Evolutionary conservation across 2,329 filamentous ascomycete species (phyloP), one percentile per base, ranked within the genome.

Genomic region (Ramularia endophylla): DNA sequence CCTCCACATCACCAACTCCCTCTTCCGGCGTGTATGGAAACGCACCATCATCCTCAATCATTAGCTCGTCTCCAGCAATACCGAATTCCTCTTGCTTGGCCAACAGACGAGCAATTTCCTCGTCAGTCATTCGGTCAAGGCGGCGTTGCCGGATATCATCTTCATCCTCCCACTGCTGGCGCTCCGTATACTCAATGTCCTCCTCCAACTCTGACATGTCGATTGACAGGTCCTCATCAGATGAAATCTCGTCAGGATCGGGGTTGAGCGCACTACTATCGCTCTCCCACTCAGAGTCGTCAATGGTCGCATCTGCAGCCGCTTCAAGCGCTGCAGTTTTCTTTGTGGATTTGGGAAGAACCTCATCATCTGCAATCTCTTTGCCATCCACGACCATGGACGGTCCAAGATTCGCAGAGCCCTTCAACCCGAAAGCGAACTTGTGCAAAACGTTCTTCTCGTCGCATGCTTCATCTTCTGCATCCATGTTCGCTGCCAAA

Each of bases 61-160:
- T 64, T 11, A 83, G 40, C 40, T 84, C 75, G 16, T 78, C 72
- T 8, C 71, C 70, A 2, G 70, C 74, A 31, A 85, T 65, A 7
- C 81, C 82, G 3, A 85, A 65, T 56, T 81, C 76, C 59, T 78
- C 73, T 54, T 81, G 75, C 57, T 79, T 81, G 38, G 74, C 67
- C 20, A 84, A 60, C 17, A 82, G 63, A 28, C 72, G 68, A 28
- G 81, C 81, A 28, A 85, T 66, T 15, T 74, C 70, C 58, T 81
- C 80, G 47, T 87, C 79, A 7, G 77, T 72, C 52, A 72, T 65
- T 4, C 58, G 52, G 11, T 63, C 63, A 15, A 58, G 59, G 34
- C 59, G 55, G 46, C 67, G 52, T 50, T 66, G 44, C 44, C 63
- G 57, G 18, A 72, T 55, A 47, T 67, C 67, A 19, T 65, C 63